These are phyloP conservation scores for Trametes polyzona DNA, from an alignment of 1,284 basidiomycete genomes.

Conservation along the genomic window DNA sequence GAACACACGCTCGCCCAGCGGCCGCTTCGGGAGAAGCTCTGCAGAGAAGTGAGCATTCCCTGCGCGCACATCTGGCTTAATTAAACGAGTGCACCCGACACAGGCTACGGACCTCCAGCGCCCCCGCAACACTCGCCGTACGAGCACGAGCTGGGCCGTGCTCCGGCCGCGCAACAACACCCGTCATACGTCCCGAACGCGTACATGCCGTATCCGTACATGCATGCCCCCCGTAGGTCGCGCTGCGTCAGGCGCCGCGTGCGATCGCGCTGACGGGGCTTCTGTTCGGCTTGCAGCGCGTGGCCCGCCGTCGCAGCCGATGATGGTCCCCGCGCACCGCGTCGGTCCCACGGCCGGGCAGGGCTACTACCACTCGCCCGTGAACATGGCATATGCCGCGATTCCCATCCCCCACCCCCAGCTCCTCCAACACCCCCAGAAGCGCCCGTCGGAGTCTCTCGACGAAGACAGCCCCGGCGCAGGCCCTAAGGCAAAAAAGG, in stretches of 20 bases:
- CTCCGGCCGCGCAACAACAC: constrained; percentile 22
- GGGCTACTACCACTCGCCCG: constrained; percentile 24
- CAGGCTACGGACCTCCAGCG: constrained; percentile 14
- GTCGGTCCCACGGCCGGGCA: constrained; percentile 26
- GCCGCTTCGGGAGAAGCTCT: constrained; percentile 25
- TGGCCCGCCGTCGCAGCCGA: constrained; percentile 40
- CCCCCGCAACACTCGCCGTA: constrained; percentile 24
- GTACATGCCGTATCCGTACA: constrained; percentile 27
- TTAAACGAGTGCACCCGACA: constrained; percentile 5
- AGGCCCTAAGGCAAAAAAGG: constrained; percentile 45
- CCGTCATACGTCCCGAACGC: constrained; percentile 28
- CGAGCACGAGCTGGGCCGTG: constrained; percentile 15
- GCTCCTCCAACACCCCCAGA: constrained; percentile 38
- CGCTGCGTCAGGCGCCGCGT: constrained; percentile 38
- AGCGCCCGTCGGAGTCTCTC: constrained; percentile 41
- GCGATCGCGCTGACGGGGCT: constrained; percentile 51
- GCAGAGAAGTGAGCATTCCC: constrained; percentile 28
- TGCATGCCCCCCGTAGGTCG: constrained; percentile 29
- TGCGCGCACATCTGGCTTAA: not conserved
- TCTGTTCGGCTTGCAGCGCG: constrained; percentile 62
- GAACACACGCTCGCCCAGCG: constrained; percentile 17
- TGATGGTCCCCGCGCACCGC: constrained; percentile 29
- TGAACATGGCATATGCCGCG: constrained; percentile 25
- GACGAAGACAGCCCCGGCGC: constrained; percentile 42
- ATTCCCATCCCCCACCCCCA: constrained; percentile 28